These are phyloP conservation scores for Diophrys sp. DNA, from an alignment of 73 alveolate genomes.

Conservation along the genomic window DNA sequence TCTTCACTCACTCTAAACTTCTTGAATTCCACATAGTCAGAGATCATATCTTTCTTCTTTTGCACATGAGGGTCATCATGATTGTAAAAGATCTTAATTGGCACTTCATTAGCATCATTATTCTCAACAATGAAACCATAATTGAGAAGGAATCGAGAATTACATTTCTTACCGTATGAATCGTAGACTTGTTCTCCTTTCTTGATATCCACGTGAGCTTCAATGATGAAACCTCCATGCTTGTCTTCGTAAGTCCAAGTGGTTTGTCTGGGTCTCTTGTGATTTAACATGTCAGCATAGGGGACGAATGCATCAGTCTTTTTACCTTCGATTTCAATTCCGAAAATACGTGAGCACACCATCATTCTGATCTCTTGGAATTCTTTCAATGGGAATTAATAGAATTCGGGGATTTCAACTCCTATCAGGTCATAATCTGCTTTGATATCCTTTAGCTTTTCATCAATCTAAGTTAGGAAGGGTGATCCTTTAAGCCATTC, in stretches of 20 bases:
- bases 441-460: slow-evolving; percentile 46
- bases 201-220: slow-evolving; percentile 77
- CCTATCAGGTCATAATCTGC: slow-evolving; percentile 79
- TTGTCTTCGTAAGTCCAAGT: slow-evolving; percentile 81
- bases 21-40: slow-evolving; percentile 25
- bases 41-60: slow-evolving; percentile 41
- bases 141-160: slow-evolving; percentile 81
- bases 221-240: slow-evolving; percentile 70
- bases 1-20: slow-evolving; percentile 35
- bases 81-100: slow-evolving; percentile 56
- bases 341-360: slow-evolving; percentile 80
- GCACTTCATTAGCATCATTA: slow-evolving; percentile 90
- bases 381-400: slow-evolving; percentile 69
- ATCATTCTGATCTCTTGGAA: slow-evolving; percentile 81
- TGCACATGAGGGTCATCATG: slow-evolving; percentile 71
- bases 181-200: slow-evolving; percentile 76
- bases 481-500: slow-evolving; percentile 88
- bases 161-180: slow-evolving; percentile 88
- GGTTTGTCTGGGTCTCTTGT: slow-evolving; percentile 83
- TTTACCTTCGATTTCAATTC: slow-evolving; percentile 67
- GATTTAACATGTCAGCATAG: slow-evolving; percentile 90
- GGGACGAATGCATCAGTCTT: slow-evolving; percentile 94
- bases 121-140: slow-evolving; percentile 81
- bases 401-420: slow-evolving; percentile 63
- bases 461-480: slow-evolving; percentile 66